These are phyloP conservation scores for Pichia heedii DNA, from an alignment of 805 yeast genomes.

Conservation along the genomic window DNA sequence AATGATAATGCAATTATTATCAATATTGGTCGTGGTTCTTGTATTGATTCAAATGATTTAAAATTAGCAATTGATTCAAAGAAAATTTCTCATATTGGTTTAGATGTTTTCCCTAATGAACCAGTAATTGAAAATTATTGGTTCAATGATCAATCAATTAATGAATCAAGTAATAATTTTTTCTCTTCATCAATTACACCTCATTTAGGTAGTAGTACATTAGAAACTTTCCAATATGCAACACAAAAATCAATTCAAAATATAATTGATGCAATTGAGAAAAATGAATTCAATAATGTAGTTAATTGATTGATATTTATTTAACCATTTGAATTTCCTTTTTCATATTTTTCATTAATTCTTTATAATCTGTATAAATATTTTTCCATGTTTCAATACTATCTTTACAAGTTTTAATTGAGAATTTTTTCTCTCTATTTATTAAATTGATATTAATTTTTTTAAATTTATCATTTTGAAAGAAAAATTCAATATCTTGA, in stretches of 20 bases:
- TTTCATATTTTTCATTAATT: not conserved
- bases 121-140: conserved; percentile 32
- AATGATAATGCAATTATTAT: conserved; percentile 52
- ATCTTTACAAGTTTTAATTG: conserved; percentile 10
- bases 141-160: conserved; percentile 1
- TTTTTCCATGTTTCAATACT: conserved; percentile 11
- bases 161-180: conserved; percentile 31
- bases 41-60: conserved; percentile 59
- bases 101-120: conserved; percentile 66
- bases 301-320: conserved; percentile 4
- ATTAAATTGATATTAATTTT: conserved; percentile 5
- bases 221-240: conserved; percentile 44
- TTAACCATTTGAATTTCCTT: not conserved
- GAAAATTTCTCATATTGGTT: conserved; percentile 54
- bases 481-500: not conserved
- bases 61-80: conserved; percentile 52
- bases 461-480: not conserved
- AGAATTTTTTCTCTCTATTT: conserved; percentile 22
- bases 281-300: conserved; percentile 17
- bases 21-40: conserved; percentile 68
- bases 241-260: conserved; percentile 47
- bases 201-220: conserved; percentile 63
- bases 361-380: conserved; percentile 10
- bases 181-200: conserved; percentile 49
- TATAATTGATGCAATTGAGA: conserved; percentile 36